phyloP scores from a whole-genome alignment of 2,329 filamentous ascomycete species.

The Aspergillus pseudoterreus region DNA sequence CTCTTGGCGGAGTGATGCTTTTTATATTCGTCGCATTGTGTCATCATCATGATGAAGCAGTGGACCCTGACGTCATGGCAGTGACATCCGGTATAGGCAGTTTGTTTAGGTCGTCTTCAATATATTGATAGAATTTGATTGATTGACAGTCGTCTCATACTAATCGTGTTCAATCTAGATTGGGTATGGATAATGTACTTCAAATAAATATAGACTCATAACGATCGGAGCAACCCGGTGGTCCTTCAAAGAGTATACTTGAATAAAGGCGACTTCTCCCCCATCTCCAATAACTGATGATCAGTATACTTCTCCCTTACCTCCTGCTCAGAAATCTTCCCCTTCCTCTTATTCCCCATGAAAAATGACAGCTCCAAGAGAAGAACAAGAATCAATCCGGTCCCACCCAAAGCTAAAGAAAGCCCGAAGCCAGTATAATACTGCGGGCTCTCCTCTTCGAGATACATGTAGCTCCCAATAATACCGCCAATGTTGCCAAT shows the following conservation, averaged over 20 bases:
- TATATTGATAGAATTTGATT: too few species aligned
- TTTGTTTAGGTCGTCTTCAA: too few species aligned
- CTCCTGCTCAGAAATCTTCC: conserved; percentile 27
- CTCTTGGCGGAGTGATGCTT: too few species aligned
- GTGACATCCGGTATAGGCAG: too few species aligned
- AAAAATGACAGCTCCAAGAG: conserved; percentile 17
- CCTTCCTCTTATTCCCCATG: conserved; percentile 17
- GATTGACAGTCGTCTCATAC: too few species aligned
- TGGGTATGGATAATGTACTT: too few species aligned
- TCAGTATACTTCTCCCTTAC: conserved; percentile 34
- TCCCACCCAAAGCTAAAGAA: conserved; percentile 14
- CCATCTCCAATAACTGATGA: conserved; percentile 38
- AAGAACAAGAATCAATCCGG: conserved; percentile 15
- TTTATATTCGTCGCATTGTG: too few species aligned
- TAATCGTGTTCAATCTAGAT: neutral
- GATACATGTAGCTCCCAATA: conserved; percentile 23
- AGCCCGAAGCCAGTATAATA: conserved; percentile 22
- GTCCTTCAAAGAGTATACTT: conserved; percentile 29
- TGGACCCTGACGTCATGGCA: too few species aligned
- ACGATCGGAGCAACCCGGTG: too few species aligned
- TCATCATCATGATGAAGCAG: too few species aligned
- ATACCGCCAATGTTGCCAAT: conserved; percentile 22
- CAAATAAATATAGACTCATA: too few species aligned
- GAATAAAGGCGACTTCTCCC: conserved; percentile 42
- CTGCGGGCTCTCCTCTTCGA: conserved; percentile 16